A percentile compares a stretch with the other conserved stretches of the same genome.
Evolutionary conservation across 164 flowering plant genomes (phyloP).

Genomic region (Piper betle): DNA sequence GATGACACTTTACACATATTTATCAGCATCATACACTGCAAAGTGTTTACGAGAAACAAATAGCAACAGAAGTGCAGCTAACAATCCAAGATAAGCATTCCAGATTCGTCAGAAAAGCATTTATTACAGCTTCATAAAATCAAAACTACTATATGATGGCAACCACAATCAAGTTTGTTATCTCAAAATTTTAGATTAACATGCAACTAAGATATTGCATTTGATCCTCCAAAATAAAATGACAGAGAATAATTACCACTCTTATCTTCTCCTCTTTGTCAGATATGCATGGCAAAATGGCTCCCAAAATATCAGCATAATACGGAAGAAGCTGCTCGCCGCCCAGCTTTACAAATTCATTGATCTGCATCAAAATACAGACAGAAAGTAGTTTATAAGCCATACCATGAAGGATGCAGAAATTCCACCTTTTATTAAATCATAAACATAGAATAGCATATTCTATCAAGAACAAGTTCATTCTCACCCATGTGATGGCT

Average conservation of each 20-base stretch:
- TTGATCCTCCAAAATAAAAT: too few species aligned
- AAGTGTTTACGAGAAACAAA: background rate
- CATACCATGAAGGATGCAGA: background rate
- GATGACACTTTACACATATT: too few species aligned
- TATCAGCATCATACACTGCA: too few species aligned
- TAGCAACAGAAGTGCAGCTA: background rate
- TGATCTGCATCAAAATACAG: conserved; percentile 42
- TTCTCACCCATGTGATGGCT: conserved; percentile 84
- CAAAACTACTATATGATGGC: too few species aligned
- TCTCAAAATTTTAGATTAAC: too few species aligned
- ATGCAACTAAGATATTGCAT: too few species aligned
- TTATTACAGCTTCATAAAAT: too few species aligned
- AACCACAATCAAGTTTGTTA: too few species aligned
- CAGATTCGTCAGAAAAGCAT: background rate
- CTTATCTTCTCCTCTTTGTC: conserved; percentile 95
- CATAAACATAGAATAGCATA: background rate
- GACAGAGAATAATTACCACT: conserved; percentile 34
- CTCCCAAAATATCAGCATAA: conserved; percentile 88
- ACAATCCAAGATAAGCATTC: background rate
- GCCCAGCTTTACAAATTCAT: conserved; percentile 97
- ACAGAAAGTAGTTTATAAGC: background rate
- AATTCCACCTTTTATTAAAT: too few species aligned
- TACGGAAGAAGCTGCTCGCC: conserved; percentile 94
- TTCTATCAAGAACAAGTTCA: too few species aligned
- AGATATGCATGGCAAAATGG: conserved; percentile 89